These are phyloP conservation scores for Scheffersomyces stambukii DNA, from an alignment of 1,139 yeast species.

Conservation along the genomic window DNA sequence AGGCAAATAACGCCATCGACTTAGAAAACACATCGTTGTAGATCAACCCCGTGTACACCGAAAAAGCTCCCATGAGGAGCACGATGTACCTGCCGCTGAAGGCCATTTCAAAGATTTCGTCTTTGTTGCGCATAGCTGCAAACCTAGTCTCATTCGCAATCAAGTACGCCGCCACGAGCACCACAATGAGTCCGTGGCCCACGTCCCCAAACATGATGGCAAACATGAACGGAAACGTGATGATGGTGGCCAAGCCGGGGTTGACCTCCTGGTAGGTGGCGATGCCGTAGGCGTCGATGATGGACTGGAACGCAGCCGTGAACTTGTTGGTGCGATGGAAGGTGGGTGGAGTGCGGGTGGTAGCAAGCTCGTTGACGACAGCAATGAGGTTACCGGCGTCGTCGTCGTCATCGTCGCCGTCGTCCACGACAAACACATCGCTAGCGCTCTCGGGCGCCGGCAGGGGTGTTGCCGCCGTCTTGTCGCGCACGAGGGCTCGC, in stretches of 20 bases:
- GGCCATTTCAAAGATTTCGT: conserved; percentile 96
- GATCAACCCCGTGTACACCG: conserved; percentile 88
- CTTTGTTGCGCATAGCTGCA: conserved; percentile 65
- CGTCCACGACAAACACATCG: conserved; percentile 51
- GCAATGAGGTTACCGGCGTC: conserved; percentile 34
- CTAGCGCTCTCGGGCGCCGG: conserved; percentile 1
- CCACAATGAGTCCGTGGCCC: conserved; percentile 87
- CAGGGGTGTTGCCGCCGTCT: conserved; percentile 14
- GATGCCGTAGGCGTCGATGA: conserved; percentile 92
- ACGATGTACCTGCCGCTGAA: conserved; percentile 86
- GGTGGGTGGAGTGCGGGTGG: conserved; percentile 90
- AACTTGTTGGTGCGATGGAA: conserved; percentile 88
- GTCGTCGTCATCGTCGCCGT: conserved; percentile 20
- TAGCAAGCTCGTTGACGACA: conserved; percentile 73
- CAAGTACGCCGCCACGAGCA: conserved; percentile 65
- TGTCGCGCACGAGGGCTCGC: conserved; percentile 21
- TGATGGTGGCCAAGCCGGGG: conserved; percentile 91
- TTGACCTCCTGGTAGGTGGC: conserved; percentile 94
- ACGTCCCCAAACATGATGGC: conserved; percentile 99
- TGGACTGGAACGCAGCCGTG: conserved; percentile 86
- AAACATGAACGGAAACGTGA: conserved; percentile 97
- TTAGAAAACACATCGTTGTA: conserved; percentile 92
- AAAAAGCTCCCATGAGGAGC: conserved; percentile 85
- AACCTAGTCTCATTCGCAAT: conserved; percentile 67
- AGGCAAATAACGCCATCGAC: conserved; percentile 77